phyloP scores from a whole-genome alignment of 805 yeast species.

The Starmerella cellae region DNA sequence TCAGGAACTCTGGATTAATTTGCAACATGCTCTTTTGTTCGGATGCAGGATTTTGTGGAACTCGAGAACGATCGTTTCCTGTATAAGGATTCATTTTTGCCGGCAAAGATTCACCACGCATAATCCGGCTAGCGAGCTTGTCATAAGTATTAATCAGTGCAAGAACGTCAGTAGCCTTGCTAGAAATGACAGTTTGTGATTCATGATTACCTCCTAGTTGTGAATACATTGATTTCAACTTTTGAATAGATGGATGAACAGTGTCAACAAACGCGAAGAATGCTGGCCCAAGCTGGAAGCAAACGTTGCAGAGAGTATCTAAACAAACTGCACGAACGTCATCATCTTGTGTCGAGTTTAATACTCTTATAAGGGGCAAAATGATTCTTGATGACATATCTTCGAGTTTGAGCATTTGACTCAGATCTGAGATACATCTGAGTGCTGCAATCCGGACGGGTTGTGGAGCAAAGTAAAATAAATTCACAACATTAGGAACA shows the following conservation, averaged over 20 bases:
- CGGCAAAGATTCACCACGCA: slow-evolving; percentile 79
- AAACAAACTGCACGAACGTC: slow-evolving; percentile 45
- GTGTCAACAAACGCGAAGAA: slow-evolving; percentile 58
- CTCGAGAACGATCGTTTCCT: slow-evolving; percentile 33
- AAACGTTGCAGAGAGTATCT: slow-evolving; percentile 60
- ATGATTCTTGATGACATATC: slow-evolving; percentile 86
- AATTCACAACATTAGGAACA: slow-evolving; percentile 68
- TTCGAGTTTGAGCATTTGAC: slow-evolving; percentile 55
- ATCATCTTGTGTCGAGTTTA: slow-evolving; percentile 43
- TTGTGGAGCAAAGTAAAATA: slow-evolving; percentile 59
- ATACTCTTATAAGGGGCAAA: slow-evolving; percentile 67
- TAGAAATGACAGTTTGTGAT: slow-evolving; percentile 53
- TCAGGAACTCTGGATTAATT: slow-evolving; percentile 47
- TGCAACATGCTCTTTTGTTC: slow-evolving; percentile 68
- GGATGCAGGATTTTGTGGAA: slow-evolving; percentile 33
- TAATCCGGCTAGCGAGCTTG: slow-evolving; percentile 59
- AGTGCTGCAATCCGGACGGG: slow-evolving; percentile 60
- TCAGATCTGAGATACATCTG: slow-evolving; percentile 67
- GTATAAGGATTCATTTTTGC: slow-evolving; percentile 44
- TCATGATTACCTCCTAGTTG: slow-evolving; percentile 7
- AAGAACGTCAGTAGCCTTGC: slow-evolving; percentile 49
- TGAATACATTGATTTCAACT: slow-evolving; percentile 8
- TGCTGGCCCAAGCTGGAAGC: slow-evolving; percentile 71
- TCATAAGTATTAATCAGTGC: slow-evolving; percentile 51
- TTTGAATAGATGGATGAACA: slow-evolving; percentile 20